A percentile compares a stretch with the other conserved stretches of the same genome.
Conservation (phyloP, 106 monocot genomes). For the Dactylorhiza incarnata region DNA sequence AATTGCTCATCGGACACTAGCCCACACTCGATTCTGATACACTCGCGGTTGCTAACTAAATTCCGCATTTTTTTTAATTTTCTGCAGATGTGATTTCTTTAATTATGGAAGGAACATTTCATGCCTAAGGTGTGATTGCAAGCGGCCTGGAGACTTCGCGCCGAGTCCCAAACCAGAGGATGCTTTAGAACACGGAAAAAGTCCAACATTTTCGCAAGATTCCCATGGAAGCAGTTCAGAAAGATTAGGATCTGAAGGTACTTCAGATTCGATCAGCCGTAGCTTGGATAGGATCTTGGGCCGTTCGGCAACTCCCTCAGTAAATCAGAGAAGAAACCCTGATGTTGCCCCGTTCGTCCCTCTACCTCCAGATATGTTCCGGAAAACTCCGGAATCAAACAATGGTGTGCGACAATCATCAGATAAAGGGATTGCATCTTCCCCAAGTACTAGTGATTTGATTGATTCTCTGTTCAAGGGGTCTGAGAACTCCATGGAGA, state of each 20-base stretch:
- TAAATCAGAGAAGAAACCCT: slow-evolving; percentile 29
- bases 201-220: slow-evolving; percentile 26
- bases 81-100: slow-evolving; percentile 72
- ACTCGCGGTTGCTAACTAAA: neutral
- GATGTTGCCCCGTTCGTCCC: slow-evolving; percentile 72
- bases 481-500: slow-evolving; percentile 5
- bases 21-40: neutral
- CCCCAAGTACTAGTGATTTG: neutral
- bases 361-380: slow-evolving; percentile 54
- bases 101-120: slow-evolving; percentile 83
- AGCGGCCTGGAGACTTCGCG: slow-evolving; percentile 42
- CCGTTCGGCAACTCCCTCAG: slow-evolving; percentile 28
- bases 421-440: slow-evolving; percentile 11
- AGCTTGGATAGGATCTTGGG: slow-evolving; percentile 79
- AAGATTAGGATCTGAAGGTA: slow-evolving; percentile 15
- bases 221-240: slow-evolving; percentile 8
- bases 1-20: neutral
- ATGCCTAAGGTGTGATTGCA: slow-evolving; percentile 90
- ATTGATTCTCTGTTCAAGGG: slow-evolving; percentile 9
- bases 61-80: neutral
- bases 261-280: slow-evolving; percentile 37
- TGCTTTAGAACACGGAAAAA: slow-evolving; percentile 7
- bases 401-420: slow-evolving; percentile 7
- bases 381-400: slow-evolving; percentile 21
- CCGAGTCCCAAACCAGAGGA: slow-evolving; percentile 5